phyloP scores from a whole-genome alignment of 176 grass and related monocot genomes.

The Aegilops longissima region DNA sequence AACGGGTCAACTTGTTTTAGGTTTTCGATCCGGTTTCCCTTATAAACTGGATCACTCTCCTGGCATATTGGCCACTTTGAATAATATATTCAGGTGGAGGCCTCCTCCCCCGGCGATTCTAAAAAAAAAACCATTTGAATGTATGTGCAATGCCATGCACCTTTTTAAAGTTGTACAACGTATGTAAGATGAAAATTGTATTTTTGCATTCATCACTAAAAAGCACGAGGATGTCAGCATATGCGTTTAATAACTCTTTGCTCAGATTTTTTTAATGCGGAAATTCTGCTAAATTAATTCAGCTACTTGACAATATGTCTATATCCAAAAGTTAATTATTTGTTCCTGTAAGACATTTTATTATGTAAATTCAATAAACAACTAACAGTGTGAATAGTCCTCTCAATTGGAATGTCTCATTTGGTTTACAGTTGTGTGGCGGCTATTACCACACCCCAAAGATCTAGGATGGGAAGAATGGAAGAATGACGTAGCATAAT shows the following conservation, averaged over 20 bases:
- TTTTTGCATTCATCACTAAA: not conserved
- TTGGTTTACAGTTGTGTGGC: not conserved
- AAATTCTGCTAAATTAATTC: not conserved
- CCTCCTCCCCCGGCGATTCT: too few relatives aligned
- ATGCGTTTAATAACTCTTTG: not conserved
- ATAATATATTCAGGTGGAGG: too few relatives aligned
- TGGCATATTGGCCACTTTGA: too few relatives aligned
- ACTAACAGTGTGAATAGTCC: not conserved
- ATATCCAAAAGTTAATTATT: not conserved
- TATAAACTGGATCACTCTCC: too few relatives aligned
- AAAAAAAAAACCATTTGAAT: too few relatives aligned
- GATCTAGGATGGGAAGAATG: not conserved
- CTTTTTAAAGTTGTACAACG: not conserved
- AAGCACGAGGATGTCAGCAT: not conserved
- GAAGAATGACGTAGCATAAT: not conserved
- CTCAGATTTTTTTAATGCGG: not conserved
- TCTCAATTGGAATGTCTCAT: not conserved
- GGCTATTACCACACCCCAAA: not conserved
- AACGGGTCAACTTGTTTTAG: too few relatives aligned
- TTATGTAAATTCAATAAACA: not conserved
- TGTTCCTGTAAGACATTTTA: not conserved
- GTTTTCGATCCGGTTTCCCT: too few relatives aligned
- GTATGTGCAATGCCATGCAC: too few relatives aligned
- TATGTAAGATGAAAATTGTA: not conserved
- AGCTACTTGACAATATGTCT: not conserved